These are phyloP conservation scores for Erythrophleum ivorense DNA, from an alignment of 331 rosid genomes.

Conservation along the genomic window DNA sequence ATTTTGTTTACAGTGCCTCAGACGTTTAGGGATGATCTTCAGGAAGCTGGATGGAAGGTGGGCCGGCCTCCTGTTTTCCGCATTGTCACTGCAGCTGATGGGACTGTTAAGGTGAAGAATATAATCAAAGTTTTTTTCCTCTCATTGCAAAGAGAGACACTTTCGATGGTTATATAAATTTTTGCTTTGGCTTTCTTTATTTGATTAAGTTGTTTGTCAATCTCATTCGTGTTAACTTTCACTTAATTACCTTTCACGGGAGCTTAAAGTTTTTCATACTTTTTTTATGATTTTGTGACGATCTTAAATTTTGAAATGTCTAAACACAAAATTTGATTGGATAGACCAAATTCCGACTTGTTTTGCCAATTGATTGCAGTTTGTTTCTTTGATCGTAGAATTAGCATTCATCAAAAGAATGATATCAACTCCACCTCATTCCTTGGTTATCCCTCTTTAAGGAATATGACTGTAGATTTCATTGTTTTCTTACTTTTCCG, in stretches of 20 bases:
- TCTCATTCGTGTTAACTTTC: background rate
- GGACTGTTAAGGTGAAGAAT: conserved; percentile 77
- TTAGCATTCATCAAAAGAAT: background rate
- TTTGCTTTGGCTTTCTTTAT: background rate
- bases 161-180: background rate
- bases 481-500: conserved; percentile 13
- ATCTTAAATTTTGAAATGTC: conserved; percentile 27
- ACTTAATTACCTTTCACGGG: background rate
- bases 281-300: conserved; percentile 16
- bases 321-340: conserved; percentile 13
- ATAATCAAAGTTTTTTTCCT: background rate
- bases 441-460: conserved; percentile 3
- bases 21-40: conserved; percentile 80
- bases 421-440: conserved; percentile 24
- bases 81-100: conserved; percentile 84
- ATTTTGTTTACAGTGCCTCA: conserved; percentile 67
- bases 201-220: background rate
- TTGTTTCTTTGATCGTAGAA: conserved; percentile 22
- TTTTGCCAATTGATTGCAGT: conserved; percentile 5
- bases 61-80: conserved; percentile 85
- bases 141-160: background rate
- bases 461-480: conserved; percentile 22
- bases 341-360: background rate
- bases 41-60: conserved; percentile 93
- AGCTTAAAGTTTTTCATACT: conserved; percentile 17